These are phyloP conservation scores for Collybia mongolica DNA, from an alignment of 768 basidiomycete species.

Conservation along the genomic window DNA sequence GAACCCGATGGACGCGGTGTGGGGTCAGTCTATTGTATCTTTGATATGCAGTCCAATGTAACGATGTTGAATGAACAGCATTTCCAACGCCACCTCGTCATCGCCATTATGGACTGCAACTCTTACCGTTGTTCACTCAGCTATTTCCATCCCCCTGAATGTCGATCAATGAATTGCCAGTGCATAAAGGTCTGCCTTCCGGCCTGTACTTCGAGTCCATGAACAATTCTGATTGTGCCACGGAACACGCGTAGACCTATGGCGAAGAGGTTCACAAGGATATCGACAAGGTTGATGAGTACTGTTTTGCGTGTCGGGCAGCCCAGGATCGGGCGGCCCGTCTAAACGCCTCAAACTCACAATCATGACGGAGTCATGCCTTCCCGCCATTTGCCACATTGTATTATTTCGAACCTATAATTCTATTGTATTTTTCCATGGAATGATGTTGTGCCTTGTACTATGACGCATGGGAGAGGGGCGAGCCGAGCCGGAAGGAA, in stretches of 20 bases:
- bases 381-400: not conserved
- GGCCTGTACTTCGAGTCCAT: not conserved
- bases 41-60: not conserved
- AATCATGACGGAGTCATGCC: not conserved
- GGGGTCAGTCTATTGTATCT: constrained; percentile 43
- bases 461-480: constrained; percentile 14
- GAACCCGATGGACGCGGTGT: constrained; percentile 73
- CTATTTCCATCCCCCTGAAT: constrained; percentile 54
- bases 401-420: too few relatives aligned
- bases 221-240: not conserved
- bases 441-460: constrained; percentile 13
- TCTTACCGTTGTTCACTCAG: constrained; percentile 63
- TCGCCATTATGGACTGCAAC: constrained; percentile 77
- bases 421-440: constrained; percentile 5
- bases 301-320: constrained; percentile 67
- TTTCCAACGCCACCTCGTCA: constrained; percentile 73
- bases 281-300: constrained; percentile 69
- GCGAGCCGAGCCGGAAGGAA: constrained; percentile 3
- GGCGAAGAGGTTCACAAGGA: constrained; percentile 68
- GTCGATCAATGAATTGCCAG: constrained; percentile 51
- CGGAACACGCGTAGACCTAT: constrained; percentile 47
- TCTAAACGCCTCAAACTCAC: constrained; percentile 6
- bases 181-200: constrained; percentile 54
- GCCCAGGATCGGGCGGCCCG: constrained; percentile 42
- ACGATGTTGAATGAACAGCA: constrained; percentile 43